Evolutionary conservation across 2,329 filamentous ascomycete species (phyloP).

Genomic region (Phoma sp.): DNA sequence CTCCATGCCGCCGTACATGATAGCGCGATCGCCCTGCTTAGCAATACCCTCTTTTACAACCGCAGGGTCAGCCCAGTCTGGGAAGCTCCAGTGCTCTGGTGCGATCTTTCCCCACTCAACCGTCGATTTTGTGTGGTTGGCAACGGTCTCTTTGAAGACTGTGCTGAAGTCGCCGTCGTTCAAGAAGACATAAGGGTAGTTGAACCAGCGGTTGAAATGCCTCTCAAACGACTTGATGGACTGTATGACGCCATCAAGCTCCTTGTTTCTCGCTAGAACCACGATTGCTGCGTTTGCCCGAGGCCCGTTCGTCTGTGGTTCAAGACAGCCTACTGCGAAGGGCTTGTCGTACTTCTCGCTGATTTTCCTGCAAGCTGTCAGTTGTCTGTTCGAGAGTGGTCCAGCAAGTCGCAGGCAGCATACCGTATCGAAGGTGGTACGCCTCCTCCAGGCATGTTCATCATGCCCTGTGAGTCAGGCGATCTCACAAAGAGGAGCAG

Average conservation of each 20-base stretch:
- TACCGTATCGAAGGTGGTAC: slow-evolving; percentile 90
- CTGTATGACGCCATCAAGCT: slow-evolving; percentile 93
- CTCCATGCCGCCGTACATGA: slow-evolving; percentile 99
- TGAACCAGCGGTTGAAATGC: slow-evolving; percentile 98
- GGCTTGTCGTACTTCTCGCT: slow-evolving; percentile 97
- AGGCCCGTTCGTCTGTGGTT: slow-evolving; percentile 76
- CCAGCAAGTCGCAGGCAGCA: background rate
- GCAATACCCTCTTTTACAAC: slow-evolving; percentile 95
- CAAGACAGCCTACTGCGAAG: slow-evolving; percentile 88
- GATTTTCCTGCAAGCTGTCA: slow-evolving; percentile 74
- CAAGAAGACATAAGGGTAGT: slow-evolving; percentile 98
- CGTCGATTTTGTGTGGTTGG: slow-evolving; percentile 84
- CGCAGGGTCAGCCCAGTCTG: slow-evolving; percentile 93
- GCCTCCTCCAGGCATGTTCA: slow-evolving; percentile 86
- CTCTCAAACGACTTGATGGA: slow-evolving; percentile 97
- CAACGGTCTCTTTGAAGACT: slow-evolving; percentile 85
- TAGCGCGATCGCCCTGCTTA: slow-evolving; percentile 94
- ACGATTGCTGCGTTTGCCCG: slow-evolving; percentile 95
- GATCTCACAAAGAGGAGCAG: slow-evolving; percentile 88
- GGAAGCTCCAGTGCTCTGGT: slow-evolving; percentile 91
- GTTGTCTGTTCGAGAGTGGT: background rate
- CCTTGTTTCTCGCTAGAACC: slow-evolving; percentile 93
- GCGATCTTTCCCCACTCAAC: slow-evolving; percentile 97
- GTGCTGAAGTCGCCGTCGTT: slow-evolving; percentile 98
- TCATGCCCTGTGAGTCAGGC: slow-evolving; percentile 80